Conservation (phyloP, 345 rosid species). For the Heritiera fomes region DNA sequence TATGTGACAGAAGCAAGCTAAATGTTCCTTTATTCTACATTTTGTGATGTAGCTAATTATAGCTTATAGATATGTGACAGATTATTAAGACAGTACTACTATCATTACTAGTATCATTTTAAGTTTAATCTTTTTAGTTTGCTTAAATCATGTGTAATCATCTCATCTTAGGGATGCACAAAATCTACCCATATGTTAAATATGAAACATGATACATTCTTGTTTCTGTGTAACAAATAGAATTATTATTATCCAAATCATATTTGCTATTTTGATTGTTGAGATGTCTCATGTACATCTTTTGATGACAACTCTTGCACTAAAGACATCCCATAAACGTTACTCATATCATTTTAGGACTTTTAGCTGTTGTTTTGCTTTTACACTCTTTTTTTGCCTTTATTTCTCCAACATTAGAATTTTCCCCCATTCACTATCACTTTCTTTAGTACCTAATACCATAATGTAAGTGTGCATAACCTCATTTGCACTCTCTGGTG, state of each 20-base stretch:
- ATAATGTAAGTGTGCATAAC: neutral
- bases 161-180: neutral
- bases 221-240: neutral
- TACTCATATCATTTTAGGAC: neutral
- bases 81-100: neutral
- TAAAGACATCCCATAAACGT: neutral
- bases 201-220: neutral
- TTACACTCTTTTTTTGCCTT: neutral
- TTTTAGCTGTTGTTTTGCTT: neutral
- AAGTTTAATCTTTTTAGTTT: neutral
- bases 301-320: conserved; percentile 1
- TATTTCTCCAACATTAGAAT: neutral
- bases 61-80: neutral
- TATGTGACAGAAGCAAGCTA: neutral
- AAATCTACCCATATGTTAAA: neutral
- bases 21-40: conserved; percentile 5
- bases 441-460: neutral
- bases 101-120: neutral
- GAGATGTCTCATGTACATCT: neutral
- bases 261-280: neutral
- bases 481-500: neutral
- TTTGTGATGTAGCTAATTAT: neutral
- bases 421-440: neutral
- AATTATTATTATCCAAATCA: neutral
- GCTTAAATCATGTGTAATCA: neutral